phyloP scores from a whole-genome alignment of 2,329 filamentous ascomycete species.

The Leptographium procerum region DNA sequence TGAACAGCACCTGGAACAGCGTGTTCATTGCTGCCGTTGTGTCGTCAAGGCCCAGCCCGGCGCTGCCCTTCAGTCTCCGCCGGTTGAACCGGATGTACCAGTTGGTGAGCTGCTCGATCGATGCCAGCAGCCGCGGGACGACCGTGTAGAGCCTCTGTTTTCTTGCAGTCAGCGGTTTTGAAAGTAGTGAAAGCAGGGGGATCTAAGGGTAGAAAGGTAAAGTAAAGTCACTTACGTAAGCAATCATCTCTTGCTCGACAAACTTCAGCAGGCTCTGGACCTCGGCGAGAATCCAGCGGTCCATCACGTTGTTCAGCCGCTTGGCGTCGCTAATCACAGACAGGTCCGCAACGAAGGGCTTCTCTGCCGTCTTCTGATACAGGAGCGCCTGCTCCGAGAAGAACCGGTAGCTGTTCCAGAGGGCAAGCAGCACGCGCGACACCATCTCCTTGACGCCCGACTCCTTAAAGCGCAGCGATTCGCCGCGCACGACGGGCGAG shows the following conservation, averaged over 20 bases:
- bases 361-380: constrained; percentile 70
- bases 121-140: constrained; percentile 66
- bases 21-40: constrained; percentile 87
- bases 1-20: constrained; percentile 86
- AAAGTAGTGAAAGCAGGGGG: background rate
- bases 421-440: constrained; percentile 74
- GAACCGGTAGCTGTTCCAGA: constrained; percentile 98
- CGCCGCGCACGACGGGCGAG: constrained; percentile 84
- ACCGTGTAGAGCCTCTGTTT: constrained; percentile 65
- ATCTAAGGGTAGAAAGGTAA: background rate
- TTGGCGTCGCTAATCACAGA: constrained; percentile 25
- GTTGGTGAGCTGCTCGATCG: constrained; percentile 80
- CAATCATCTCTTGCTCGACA: constrained; percentile 79
- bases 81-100: constrained; percentile 98
- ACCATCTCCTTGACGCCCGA: constrained; percentile 89
- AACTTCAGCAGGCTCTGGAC: constrained; percentile 86
- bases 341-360: constrained; percentile 71
- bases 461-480: constrained; percentile 86
- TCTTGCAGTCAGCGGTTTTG: constrained; percentile 5
- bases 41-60: constrained; percentile 70
- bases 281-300: constrained; percentile 86
- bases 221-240: constrained; percentile 6
- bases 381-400: constrained; percentile 81
- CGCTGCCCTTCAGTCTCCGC: constrained; percentile 80
- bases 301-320: constrained; percentile 68